These are phyloP conservation scores for Macroventuria anomochaeta DNA, from an alignment of 2,329 filamentous ascomycete genomes.

Conservation along the genomic window DNA sequence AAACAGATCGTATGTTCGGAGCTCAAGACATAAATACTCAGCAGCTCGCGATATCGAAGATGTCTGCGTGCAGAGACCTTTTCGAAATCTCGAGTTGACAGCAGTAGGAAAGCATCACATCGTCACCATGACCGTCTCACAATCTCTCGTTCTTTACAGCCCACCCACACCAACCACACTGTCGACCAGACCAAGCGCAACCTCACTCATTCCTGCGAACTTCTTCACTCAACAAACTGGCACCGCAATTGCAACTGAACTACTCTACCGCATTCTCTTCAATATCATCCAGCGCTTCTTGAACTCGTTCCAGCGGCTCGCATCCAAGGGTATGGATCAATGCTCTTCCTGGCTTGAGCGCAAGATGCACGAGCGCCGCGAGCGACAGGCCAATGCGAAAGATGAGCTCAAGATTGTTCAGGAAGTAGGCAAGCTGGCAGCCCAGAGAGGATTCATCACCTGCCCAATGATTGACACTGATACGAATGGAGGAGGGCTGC, in stretches of 20 bases:
- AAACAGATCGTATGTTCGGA: neutral
- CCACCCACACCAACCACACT: conserved; percentile 3
- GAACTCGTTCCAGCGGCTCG: conserved; percentile 31
- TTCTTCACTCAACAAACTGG: conserved; percentile 30
- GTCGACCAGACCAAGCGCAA: conserved; percentile 5
- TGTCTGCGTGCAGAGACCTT: neutral
- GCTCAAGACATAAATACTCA: neutral
- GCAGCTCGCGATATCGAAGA: neutral
- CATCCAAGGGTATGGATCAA: conserved; percentile 30
- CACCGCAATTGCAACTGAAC: conserved; percentile 38
- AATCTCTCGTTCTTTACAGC: conserved; percentile 23
- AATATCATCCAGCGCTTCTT: conserved; percentile 40
- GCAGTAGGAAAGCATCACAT: neutral
- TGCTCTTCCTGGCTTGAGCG: conserved; percentile 35
- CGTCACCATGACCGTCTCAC: conserved; percentile 22
- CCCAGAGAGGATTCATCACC: conserved; percentile 27
- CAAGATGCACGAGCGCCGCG: conserved; percentile 26
- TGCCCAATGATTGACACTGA: conserved; percentile 28
- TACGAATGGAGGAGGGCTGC: conserved; percentile 9
- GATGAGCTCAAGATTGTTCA: conserved; percentile 23
- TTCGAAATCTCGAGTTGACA: neutral
- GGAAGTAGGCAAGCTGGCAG: conserved; percentile 31
- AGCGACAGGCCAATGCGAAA: neutral
- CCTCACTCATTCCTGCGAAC: conserved; percentile 21
- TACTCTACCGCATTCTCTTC: conserved; percentile 40